phyloP scores from a whole-genome alignment of 768 basidiomycete species.

The Suillus lakei region DNA sequence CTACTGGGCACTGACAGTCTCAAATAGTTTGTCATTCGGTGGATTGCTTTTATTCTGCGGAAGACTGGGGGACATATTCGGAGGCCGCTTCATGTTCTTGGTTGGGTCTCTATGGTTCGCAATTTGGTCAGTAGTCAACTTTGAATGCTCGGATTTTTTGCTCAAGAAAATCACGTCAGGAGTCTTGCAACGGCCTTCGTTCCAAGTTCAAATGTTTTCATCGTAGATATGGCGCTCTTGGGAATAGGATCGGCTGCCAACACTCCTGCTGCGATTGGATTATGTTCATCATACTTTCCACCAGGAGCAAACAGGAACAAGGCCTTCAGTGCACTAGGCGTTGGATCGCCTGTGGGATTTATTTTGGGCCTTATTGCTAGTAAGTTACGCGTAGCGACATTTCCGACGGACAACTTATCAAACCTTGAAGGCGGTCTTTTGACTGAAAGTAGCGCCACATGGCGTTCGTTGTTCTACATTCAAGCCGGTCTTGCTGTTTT shows the following conservation, averaged over 20 bases:
- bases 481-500: conserved; percentile 36
- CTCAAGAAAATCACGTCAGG: conserved; percentile 18
- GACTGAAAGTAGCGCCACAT: conserved; percentile 34
- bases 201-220: conserved; percentile 31
- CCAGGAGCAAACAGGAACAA: conserved; percentile 34
- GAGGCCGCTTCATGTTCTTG: conserved; percentile 34
- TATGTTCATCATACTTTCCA: conserved; percentile 36
- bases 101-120: conserved; percentile 37
- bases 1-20: not conserved
- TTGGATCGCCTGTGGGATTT: conserved; percentile 39
- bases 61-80: conserved; percentile 29
- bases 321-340: conserved; percentile 40
- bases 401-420: not conserved
- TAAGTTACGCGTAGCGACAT: conserved; percentile 9
- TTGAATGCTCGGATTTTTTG: not conserved
- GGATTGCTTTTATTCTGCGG: conserved; percentile 30
- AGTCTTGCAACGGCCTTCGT: conserved; percentile 37
- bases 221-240: conserved; percentile 35
- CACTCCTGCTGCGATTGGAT: conserved; percentile 33
- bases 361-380: conserved; percentile 39
- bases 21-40: conserved; percentile 26
- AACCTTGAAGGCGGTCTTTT: conserved; percentile 33
- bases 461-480: conserved; percentile 40
- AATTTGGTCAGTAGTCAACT: conserved; percentile 25
- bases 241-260: conserved; percentile 41